These are phyloP conservation scores for Penicillium sp. DNA, from an alignment of 2,329 filamentous ascomycete species.

Conservation along the genomic window DNA sequence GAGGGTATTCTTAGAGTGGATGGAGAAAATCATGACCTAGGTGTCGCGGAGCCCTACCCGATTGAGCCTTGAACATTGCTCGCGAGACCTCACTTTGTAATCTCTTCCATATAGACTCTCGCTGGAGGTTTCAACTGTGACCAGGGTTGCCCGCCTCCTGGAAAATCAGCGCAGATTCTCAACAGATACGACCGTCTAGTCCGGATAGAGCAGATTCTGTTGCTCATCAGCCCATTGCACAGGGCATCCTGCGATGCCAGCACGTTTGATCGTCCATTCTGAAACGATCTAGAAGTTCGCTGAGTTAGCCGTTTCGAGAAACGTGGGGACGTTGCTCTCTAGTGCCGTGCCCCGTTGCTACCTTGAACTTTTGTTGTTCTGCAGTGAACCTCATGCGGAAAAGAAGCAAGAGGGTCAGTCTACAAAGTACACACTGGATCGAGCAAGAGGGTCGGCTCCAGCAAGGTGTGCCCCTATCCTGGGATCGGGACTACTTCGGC, in stretches of 20 bases:
- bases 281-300: constrained; percentile 37
- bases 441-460: neutral
- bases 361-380: neutral
- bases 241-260: constrained; percentile 16
- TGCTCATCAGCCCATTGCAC: constrained; percentile 9
- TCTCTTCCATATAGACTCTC: constrained; percentile 13
- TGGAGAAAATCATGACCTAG: neutral
- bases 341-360: constrained; percentile 3
- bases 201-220: neutral
- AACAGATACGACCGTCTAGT: neutral
- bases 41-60: neutral
- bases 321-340: constrained; percentile 11
- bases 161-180: neutral
- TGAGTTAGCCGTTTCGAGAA: constrained; percentile 9
- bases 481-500: neutral
- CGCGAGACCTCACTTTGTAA: neutral
- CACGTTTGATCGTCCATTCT: constrained; percentile 35
- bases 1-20: neutral
- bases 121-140: constrained; percentile 16
- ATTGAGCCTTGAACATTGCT: neutral
- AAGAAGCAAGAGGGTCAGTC: neutral
- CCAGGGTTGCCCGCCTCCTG: constrained; percentile 1
- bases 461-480: neutral
- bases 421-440: neutral
- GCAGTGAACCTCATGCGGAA: constrained; percentile 1